These are phyloP conservation scores for Ceriops decandra DNA, from an alignment of 345 rosid species.

Conservation along the genomic window DNA sequence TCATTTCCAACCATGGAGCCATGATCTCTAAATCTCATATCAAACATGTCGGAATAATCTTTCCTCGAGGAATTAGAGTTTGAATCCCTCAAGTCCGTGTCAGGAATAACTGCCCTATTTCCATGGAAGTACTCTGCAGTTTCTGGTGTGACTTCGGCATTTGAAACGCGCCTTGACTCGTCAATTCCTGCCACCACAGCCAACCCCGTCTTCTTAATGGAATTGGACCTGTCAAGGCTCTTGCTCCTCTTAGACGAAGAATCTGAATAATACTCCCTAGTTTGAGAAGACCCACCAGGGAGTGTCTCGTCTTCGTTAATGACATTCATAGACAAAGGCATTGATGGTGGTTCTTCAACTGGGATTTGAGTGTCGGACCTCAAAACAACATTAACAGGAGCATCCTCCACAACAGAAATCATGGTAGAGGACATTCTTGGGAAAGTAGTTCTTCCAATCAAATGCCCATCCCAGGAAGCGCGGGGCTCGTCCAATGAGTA, in stretches of 20 bases:
- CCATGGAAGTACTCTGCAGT: conserved; percentile 42
- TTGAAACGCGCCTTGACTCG: conserved; percentile 59
- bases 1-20: conserved; percentile 51
- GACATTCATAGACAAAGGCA: conserved; percentile 24
- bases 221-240: conserved; percentile 79
- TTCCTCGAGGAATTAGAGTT: conserved; percentile 71
- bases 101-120: conserved; percentile 40
- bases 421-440: conserved; percentile 71
- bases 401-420: conserved; percentile 90
- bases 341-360: conserved; percentile 49
- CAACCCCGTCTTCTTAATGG: conserved; percentile 71
- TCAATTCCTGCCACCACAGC: conserved; percentile 78
- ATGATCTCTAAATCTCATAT: conserved; percentile 53
- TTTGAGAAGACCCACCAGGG: conserved; percentile 92
- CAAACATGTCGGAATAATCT: conserved; percentile 76
- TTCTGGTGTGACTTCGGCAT: conserved; percentile 71
- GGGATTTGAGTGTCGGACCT: conserved; percentile 79
- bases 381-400: conserved; percentile 54
- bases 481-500: conserved; percentile 93
- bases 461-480: conserved; percentile 90
- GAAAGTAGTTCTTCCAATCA: conserved; percentile 59
- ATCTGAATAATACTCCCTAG: conserved; percentile 83
- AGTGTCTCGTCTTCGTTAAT: conserved; percentile 43
- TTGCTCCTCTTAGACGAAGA: conserved; percentile 77
- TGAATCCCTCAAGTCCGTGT: conserved; percentile 47